These are phyloP conservation scores for Cercis canadensis DNA, from an alignment of 306 rosid genomes.

Conservation along the genomic window DNA sequence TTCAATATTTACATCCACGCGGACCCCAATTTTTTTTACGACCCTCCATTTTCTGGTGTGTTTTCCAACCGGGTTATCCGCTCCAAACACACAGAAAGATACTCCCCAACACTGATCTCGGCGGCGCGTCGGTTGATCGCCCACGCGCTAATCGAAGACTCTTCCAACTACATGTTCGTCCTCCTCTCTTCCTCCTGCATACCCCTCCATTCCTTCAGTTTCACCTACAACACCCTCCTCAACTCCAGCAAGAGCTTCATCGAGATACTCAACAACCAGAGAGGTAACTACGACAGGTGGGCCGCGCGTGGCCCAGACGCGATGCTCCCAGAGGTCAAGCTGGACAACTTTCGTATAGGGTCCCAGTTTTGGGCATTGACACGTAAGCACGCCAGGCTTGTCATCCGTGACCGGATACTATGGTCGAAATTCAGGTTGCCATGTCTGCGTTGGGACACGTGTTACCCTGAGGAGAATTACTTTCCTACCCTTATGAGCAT, in stretches of 20 bases:
- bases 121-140: constrained; percentile 70
- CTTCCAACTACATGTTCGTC: constrained; percentile 58
- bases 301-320: constrained; percentile 68
- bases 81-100: constrained; percentile 52
- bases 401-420: constrained; percentile 44
- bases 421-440: constrained; percentile 67
- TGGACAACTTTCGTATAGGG: constrained; percentile 68
- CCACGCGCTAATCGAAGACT: constrained; percentile 64
- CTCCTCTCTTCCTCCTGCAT: constrained; percentile 67
- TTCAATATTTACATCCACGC: constrained; percentile 74
- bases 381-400: constrained; percentile 70
- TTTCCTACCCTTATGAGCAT: constrained; percentile 73
- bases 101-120: constrained; percentile 52
- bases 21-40: constrained; percentile 52
- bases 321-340: constrained; percentile 66
- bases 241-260: constrained; percentile 59
- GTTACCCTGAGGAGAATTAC: constrained; percentile 78
- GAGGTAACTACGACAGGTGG: constrained; percentile 51
- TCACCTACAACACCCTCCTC: constrained; percentile 56
- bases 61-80: constrained; percentile 56
- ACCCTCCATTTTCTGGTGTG: constrained; percentile 63
- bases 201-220: constrained; percentile 69
- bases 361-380: constrained; percentile 80
- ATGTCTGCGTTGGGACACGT: constrained; percentile 53
- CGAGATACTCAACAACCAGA: constrained; percentile 62